Conservation (phyloP, 1,139 yeast genomes). For the Kodamaea sp. region DNA sequence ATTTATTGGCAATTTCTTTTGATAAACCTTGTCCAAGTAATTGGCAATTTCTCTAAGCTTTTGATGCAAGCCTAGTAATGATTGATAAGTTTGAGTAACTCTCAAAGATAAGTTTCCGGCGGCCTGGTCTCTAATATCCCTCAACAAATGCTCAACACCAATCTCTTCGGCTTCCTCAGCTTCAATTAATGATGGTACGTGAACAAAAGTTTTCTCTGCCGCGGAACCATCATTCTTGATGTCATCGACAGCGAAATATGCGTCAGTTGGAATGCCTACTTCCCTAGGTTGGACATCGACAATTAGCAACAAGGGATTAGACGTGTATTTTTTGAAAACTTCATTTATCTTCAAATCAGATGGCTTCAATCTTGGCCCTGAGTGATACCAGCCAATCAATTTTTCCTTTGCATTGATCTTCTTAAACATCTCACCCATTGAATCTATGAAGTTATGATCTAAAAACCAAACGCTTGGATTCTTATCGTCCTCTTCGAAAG, state of each 20-base stretch:
- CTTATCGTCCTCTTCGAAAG: slow-evolving; percentile 95
- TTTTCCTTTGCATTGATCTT: slow-evolving; percentile 96
- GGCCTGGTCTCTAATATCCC: slow-evolving; percentile 96
- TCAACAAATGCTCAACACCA: slow-evolving; percentile 93
- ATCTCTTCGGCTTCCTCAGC: slow-evolving; percentile 99
- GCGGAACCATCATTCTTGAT: slow-evolving; percentile 96
- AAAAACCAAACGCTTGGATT: slow-evolving; percentile 95
- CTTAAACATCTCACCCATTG: slow-evolving; percentile 97
- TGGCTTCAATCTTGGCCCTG: slow-evolving; percentile 89
- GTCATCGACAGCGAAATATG: slow-evolving; percentile 92
- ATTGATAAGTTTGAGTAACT: slow-evolving; percentile 85
- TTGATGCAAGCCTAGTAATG: slow-evolving; percentile 82
- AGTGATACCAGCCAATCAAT: slow-evolving; percentile 97
- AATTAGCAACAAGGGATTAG: slow-evolving; percentile 81
- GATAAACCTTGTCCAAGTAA: slow-evolving; percentile 76
- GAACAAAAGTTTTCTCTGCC: slow-evolving; percentile 89
- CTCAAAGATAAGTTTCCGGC: slow-evolving; percentile 88
- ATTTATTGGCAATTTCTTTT: slow-evolving; percentile 77
- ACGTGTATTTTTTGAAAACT: slow-evolving; percentile 76
- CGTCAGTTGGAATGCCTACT: slow-evolving; percentile 92
- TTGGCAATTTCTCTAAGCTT: slow-evolving; percentile 77
- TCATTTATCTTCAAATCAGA: slow-evolving; percentile 93
- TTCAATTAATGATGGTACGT: slow-evolving; percentile 87
- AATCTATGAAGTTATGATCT: slow-evolving; percentile 94
- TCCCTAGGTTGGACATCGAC: slow-evolving; percentile 87